These are phyloP conservation scores for Sporothrix brasiliensis DNA, from an alignment of 2,329 filamentous ascomycete species.

Conservation along the genomic window DNA sequence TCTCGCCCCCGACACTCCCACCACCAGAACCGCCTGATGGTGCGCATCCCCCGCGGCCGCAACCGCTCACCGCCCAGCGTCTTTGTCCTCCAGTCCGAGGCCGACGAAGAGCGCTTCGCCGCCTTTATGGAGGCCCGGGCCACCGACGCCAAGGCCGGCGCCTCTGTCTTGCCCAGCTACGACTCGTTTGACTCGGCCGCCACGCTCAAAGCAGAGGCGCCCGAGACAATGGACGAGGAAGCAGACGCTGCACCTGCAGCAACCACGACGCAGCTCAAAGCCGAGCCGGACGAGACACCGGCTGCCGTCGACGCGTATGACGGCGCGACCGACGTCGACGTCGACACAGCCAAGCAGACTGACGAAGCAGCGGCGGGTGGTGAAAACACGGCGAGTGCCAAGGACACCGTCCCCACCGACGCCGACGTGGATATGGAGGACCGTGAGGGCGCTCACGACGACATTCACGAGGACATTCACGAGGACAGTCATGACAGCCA, in stretches of 20 bases:
- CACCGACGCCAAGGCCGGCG: constrained; percentile 27
- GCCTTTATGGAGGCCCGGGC: constrained; percentile 30
- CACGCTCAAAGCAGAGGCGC: not conserved
- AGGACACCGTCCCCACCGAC: not conserved
- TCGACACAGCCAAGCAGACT: not conserved
- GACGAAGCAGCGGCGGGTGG: not conserved
- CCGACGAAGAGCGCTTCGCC: constrained; percentile 31
- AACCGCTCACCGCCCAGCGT: constrained; percentile 33
- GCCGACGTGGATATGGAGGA: not conserved
- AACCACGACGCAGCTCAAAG: not conserved
- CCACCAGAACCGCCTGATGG: constrained; percentile 31
- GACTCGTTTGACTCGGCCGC: constrained; percentile 16
- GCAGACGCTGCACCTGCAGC: too few relatives aligned
- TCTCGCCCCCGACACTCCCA: not conserved
- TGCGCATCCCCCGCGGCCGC: constrained; percentile 29
- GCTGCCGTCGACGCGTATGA: not conserved
- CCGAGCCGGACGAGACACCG: not conserved
- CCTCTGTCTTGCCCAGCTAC: constrained; percentile 1
- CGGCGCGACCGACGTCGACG: not conserved
- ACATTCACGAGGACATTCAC: too few relatives aligned
- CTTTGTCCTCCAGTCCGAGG: constrained; percentile 27
- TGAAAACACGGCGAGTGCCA: not conserved
- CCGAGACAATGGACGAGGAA: too few relatives aligned
- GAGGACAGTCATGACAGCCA: constrained; percentile 1
- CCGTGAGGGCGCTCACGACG: not conserved